Base-by-base conservation (phyloP, 129 eudicot species). In the Chrysanthemum seticuspe region DNA sequence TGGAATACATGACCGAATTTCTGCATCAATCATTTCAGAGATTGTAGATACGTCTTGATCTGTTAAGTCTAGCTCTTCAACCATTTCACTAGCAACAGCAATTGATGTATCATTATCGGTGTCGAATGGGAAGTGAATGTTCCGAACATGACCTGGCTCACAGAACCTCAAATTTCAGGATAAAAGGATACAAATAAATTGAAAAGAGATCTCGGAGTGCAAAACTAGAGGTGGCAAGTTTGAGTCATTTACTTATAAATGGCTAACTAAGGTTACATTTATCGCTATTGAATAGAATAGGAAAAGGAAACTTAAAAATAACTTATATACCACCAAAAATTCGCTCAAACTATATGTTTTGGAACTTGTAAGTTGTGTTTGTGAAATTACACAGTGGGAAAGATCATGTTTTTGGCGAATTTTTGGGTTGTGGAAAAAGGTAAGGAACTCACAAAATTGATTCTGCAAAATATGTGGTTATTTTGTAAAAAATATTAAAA, bases 21-120 rank as follows among this genome's bases (percentile, higher is more conserved):
- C 97, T 8, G 96, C 65, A 74, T 95, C 96, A 44, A 95, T 95
- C 96, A 88, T 88, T 58, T 82, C 94, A 48, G 90, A 89, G 63
- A 91, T 86, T 23, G 87, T 86, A 6, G 99, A 79, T 34, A 87
- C 91, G 49, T 95, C 99, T 67, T 95, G 97, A 80, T 95, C 94
- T 10, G 99, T 88, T n/a, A 95, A 81, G 74, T 84, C 91, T 62
- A 95, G 81, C 73, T 95, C 97, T 76, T 95, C 90, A 72, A 95
- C 99, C 99, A 95, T 95, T 83, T 95, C 99, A 80, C 97, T 86
- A 61, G 99, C 99, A 73, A 95, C 99, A 68, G 92, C 96, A 56
- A 80, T 82, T 52, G 99, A 84, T 18, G 99, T 95, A 65, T 95
- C 99, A n/a, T 76, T 87, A 48, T 90, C 94, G 14, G 87, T 95